Evolutionary conservation across 192 early-diverging fungal species (phyloP).

Genomic region (Umbelopsis vinacea): DNA sequence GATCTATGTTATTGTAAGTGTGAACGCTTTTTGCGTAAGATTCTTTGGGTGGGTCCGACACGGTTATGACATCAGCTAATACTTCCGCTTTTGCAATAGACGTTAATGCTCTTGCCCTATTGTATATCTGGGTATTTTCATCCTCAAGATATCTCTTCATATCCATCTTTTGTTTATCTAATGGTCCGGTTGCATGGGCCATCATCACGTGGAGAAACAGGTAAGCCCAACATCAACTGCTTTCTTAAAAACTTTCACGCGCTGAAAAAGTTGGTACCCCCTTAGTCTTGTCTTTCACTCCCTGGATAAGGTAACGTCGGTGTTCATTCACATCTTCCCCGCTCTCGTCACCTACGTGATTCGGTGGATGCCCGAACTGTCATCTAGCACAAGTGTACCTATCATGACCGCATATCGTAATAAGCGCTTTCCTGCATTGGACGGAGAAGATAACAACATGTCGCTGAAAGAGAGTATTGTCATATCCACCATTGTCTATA

Average conservation of each 20-base stretch:
- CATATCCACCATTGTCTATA: constrained; percentile 28
- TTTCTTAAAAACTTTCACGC: background rate
- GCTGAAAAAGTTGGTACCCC: background rate
- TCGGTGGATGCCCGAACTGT: constrained; percentile 58
- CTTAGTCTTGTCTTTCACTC: constrained; percentile 63
- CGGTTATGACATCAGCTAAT: constrained; percentile 13
- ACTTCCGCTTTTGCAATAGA: constrained; percentile 8
- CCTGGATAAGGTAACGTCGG: constrained; percentile 69
- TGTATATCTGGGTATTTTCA: constrained; percentile 58
- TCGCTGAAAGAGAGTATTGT: constrained; percentile 24
- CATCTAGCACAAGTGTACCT: constrained; percentile 29
- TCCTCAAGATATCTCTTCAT: constrained; percentile 41
- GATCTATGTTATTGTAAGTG: constrained; percentile 59
- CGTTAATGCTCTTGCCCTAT: constrained; percentile 59
- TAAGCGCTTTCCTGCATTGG: constrained; percentile 51
- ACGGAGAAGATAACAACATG: constrained; percentile 19
- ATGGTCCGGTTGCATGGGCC: constrained; percentile 70
- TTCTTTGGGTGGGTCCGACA: constrained; percentile 6
- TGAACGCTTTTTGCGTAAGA: constrained; percentile 25
- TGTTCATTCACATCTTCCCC: constrained; percentile 69
- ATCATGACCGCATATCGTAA: constrained; percentile 30
- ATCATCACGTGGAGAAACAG: constrained; percentile 64
- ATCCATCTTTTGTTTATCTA: constrained; percentile 50
- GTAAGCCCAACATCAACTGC: background rate
- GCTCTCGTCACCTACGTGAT: constrained; percentile 59